Percentiles rank a stretch among this genome's conserved stretches.
Conservation (phyloP, 73 alveolate species). For the Symbiodinium natans region DNA sequence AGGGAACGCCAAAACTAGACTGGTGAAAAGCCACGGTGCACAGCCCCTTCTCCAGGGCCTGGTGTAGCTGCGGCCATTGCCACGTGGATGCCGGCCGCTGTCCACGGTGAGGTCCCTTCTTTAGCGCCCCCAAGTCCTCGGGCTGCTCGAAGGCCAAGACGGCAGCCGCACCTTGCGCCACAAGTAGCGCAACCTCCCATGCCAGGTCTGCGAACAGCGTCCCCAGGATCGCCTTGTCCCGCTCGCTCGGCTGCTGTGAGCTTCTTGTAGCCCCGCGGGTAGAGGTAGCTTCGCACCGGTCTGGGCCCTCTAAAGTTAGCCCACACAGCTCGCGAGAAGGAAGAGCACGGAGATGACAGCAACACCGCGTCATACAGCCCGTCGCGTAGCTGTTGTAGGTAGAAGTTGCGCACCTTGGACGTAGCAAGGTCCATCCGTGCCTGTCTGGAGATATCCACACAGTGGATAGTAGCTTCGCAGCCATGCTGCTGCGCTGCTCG, state of each 20-base stretch:
- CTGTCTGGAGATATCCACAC: neutral
- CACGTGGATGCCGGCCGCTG: no score
- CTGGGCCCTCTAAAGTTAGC: conserved; percentile 26
- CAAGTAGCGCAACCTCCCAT: no score
- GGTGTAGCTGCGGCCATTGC: no score
- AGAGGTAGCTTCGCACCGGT: neutral
- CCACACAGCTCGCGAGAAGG: conserved; percentile 5
- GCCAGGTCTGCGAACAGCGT: conserved; percentile 9
- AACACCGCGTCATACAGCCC: neutral
- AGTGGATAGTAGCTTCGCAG: neutral
- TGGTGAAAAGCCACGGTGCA: no score
- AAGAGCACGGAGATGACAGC: conserved; percentile 3
- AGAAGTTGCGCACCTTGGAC: neutral
- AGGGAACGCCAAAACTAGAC: no score
- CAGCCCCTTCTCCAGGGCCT: no score
- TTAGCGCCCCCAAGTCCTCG: no score
- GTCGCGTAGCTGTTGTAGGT: neutral
- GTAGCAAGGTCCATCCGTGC: neutral
- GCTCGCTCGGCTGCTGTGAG: neutral
- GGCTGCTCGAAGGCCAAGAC: no score
- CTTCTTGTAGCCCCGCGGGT: neutral
- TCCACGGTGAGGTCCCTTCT: no score
- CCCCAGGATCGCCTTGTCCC: neutral
- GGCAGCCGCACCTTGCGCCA: no score
- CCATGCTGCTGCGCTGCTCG: neutral